Evolutionary conservation across 345 rosid species (phyloP).

Genomic region (Rhizophora apiculata): DNA sequence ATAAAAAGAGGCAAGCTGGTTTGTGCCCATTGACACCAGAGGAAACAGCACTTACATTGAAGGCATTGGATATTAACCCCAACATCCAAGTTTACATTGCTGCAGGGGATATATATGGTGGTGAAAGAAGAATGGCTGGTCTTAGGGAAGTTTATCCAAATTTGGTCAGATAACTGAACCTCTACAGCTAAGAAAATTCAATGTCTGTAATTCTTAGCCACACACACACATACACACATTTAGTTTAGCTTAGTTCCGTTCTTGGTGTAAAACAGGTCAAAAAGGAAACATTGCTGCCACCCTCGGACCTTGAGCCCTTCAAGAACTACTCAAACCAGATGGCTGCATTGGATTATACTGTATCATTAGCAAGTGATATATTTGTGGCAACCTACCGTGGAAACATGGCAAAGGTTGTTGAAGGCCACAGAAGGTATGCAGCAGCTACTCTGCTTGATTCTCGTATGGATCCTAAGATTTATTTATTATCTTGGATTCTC

Average conservation of each 20-base stretch:
- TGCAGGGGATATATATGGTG: constrained; percentile 53
- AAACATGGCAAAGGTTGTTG: constrained; percentile 37
- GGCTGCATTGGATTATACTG: constrained; percentile 50
- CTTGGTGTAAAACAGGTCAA: constrained; percentile 21
- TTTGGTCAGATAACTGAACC: constrained; percentile 30
- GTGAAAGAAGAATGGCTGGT: constrained; percentile 36
- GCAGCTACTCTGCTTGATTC: too few species aligned
- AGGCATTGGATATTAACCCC: constrained; percentile 40
- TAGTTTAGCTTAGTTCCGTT: neutral
- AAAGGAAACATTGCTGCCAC: constrained; percentile 34
- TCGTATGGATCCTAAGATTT: too few species aligned
- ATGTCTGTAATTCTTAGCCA: neutral
- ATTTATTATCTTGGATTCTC: too few species aligned
- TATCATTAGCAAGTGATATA: constrained; percentile 39
- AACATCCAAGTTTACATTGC: constrained; percentile 47
- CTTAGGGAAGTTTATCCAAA: constrained; percentile 38
- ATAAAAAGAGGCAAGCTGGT: constrained; percentile 42
- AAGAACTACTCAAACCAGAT: constrained; percentile 39
- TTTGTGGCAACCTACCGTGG: constrained; percentile 34
- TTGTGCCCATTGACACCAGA: constrained; percentile 55
- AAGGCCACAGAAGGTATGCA: constrained; percentile 46
- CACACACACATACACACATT: too few species aligned
- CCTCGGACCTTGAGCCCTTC: constrained; percentile 33
- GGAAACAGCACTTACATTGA: constrained; percentile 44
- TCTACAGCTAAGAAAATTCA: neutral